phyloP scores from a whole-genome alignment of 208 protist genomes.

The Borovskyia barvae region DNA sequence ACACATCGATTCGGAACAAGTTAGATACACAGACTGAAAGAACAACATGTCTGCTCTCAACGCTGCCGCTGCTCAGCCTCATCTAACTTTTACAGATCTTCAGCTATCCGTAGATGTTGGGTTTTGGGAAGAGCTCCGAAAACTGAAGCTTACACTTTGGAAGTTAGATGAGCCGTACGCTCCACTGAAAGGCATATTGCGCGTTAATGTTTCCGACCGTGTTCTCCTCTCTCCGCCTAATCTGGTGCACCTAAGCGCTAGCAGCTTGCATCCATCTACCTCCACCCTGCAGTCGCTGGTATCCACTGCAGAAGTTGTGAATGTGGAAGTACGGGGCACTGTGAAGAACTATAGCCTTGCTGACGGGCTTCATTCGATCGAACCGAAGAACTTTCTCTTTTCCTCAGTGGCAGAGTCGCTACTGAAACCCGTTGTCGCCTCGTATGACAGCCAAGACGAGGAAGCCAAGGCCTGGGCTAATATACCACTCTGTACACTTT shows the following conservation, averaged over 20 bases:
- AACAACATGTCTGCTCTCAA: no score
- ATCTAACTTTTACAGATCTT: conserved; percentile 29
- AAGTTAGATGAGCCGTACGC: conserved; percentile 44
- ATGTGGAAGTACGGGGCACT: conserved; percentile 15
- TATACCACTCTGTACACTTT: conserved; percentile 55
- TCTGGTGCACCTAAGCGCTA: conserved; percentile 30
- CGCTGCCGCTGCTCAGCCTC: neutral
- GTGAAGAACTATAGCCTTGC: conserved; percentile 29
- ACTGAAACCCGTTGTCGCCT: conserved; percentile 5
- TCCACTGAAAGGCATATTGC: conserved; percentile 25
- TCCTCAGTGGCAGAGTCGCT: conserved; percentile 12
- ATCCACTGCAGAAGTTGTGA: conserved; percentile 10
- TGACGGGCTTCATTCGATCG: conserved; percentile 12
- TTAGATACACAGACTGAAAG: no score
- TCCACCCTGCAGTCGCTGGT: neutral
- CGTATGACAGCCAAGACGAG: conserved; percentile 3
- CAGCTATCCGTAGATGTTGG: conserved; percentile 51
- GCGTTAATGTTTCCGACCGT: conserved; percentile 21
- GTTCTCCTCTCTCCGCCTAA: conserved; percentile 24
- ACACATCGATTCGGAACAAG: neutral
- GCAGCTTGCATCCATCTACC: conserved; percentile 19
- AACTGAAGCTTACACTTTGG: conserved; percentile 55
- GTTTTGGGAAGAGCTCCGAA: conserved; percentile 63
- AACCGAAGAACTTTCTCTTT: conserved; percentile 15
- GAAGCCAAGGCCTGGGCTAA: conserved; percentile 31